Percentiles rank a stretch among this genome's conserved stretches.
Conservation (phyloP, 2,329 filamentous ascomycete genomes). For the Botrytis porri region DNA sequence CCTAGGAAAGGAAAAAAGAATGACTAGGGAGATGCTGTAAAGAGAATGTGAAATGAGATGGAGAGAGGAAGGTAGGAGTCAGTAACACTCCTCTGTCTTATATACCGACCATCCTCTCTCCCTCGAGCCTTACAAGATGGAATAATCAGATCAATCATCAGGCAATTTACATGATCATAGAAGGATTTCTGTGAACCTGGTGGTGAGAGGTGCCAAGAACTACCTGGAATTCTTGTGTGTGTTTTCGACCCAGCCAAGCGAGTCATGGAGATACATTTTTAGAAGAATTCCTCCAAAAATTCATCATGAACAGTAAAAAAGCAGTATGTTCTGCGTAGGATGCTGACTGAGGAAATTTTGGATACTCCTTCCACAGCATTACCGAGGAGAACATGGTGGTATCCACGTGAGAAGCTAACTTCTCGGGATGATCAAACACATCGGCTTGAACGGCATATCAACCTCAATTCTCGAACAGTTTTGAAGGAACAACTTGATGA, state of each 20-base stretch:
- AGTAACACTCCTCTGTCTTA: slow-evolving; percentile 10
- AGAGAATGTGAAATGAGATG: slow-evolving; percentile 19
- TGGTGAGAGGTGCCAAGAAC: slow-evolving; percentile 7
- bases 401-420: slow-evolving; percentile 4
- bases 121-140: not conserved
- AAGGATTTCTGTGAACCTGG: slow-evolving; percentile 12
- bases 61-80: not conserved
- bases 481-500: not conserved
- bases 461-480: slow-evolving; percentile 4
- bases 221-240: not conserved
- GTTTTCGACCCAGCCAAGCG: not conserved
- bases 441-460: not conserved
- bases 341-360: slow-evolving; percentile 6
- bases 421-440: slow-evolving; percentile 12
- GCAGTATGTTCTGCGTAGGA: not conserved
- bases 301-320: not conserved
- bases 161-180: not conserved
- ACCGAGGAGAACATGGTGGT: not conserved
- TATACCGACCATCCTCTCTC: slow-evolving; percentile 2
- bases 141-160: not conserved
- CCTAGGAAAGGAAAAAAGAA: slow-evolving; percentile 13
- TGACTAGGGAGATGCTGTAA: slow-evolving; percentile 7
- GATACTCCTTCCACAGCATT: slow-evolving; percentile 3
- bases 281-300: not conserved
- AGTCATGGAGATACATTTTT: not conserved